Base-by-base conservation (phyloP, 208 protist genomes). In the Vickermania ingenoplastis region DNA sequence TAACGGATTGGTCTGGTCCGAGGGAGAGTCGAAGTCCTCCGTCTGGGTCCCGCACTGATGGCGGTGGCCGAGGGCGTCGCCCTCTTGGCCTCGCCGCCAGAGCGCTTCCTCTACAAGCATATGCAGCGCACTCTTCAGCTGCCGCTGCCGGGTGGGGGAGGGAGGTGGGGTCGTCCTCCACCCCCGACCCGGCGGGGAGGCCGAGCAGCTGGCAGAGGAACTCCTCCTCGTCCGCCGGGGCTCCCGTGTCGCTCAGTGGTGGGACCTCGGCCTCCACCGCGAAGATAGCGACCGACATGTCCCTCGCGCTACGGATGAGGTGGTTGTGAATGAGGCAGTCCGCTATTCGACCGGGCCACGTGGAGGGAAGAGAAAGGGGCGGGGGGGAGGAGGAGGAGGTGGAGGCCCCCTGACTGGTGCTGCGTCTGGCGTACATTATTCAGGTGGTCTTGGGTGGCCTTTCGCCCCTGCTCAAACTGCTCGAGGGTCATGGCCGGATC, bases 251-350 rank as follows among this genome's bases (percentile, higher is more conserved):
- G 60, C 57, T 85, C 49, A 91, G 61, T 1, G 85, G 83, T 22
- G 74, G 71, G 41, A 91, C 79, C 57, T 90, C 81, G 27, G 80
- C 87, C 60, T 94, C 87, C 2, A 76, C 82, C 41, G 77, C 71
- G 67, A 91, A 94, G 59, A 94, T 83, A 13, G 87, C 81, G 3
- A 91, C 66, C 2, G 83, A 85, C 68, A 94, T 83, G 56, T 69
- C 50, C 0, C 87, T 83, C 17, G 65, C 65, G 3, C 83, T 91
- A 31, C 74, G 71, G 5, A 83, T 77, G n/a, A 94, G 69, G 66
- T 94, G 87, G 65, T 89, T 82, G 59, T 91, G 83, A 1, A 94
- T 71, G 29, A 94, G 62, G 22, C 81, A 71, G 60, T 94, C 87
- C 0, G 79, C 74, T 31, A 94, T 49, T 0, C 75, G 57, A 22